Conservation (phyloP, 768 basidiomycete species). For the Pleurotus platypus region DNA sequence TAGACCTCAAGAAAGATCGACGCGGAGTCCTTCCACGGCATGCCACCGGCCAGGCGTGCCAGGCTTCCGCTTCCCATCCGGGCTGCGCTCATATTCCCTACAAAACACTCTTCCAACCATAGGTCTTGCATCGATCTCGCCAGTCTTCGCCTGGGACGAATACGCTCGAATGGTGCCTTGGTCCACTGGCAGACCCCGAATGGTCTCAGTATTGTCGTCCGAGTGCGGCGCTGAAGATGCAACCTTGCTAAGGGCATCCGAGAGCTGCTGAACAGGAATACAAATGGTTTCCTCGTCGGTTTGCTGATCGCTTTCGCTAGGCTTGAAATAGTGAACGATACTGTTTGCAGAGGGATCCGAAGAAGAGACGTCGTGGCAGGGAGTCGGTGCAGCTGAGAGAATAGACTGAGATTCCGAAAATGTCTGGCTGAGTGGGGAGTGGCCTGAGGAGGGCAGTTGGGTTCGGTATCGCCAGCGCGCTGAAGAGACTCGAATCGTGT, state of each 20-base stretch:
- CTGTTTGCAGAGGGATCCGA: too few species aligned
- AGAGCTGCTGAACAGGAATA: not conserved
- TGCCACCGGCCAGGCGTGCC: conserved; percentile 4
- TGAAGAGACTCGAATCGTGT: not conserved
- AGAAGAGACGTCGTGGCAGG: not conserved
- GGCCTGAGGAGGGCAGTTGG: not conserved
- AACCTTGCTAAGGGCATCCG: not conserved
- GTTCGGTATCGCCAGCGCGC: conserved; percentile 2
- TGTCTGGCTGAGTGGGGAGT: not conserved
- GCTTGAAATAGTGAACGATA: too few species aligned
- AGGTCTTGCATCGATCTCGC: not conserved
- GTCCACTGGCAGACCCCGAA: not conserved
- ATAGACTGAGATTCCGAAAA: not conserved
- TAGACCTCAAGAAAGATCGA: not conserved
- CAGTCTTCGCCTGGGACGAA: not conserved
- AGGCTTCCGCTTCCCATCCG: conserved; percentile 3
- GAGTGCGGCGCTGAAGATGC: not conserved
- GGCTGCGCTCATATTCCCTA: conserved; percentile 2
- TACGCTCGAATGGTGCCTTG: not conserved
- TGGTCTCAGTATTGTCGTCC: not conserved
- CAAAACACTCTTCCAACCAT: conserved; percentile 5
- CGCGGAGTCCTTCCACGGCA: conserved; percentile 3
- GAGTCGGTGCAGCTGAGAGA: not conserved
- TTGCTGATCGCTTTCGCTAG: too few species aligned
- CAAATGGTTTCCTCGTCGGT: conserved; percentile 1